These are phyloP conservation scores for Exophiala sp. DNA, from an alignment of 2,329 filamentous ascomycete species.

Conservation along the genomic window DNA sequence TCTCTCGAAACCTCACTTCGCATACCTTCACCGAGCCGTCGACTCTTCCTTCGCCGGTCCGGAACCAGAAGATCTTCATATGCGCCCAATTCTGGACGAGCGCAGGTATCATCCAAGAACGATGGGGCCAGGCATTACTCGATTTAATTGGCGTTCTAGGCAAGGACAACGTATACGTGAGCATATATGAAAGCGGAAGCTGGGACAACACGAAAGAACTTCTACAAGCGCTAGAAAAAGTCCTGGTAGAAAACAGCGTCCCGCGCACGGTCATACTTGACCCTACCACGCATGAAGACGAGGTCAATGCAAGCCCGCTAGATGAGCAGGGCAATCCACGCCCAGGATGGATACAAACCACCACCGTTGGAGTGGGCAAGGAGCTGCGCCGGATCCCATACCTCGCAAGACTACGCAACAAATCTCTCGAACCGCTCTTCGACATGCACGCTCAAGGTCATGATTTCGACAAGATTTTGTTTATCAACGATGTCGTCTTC, in stretches of 20 bases:
- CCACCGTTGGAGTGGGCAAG: constrained; percentile 37
- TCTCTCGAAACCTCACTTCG: constrained; percentile 20
- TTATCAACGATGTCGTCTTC: constrained; percentile 51
- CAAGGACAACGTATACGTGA: constrained; percentile 63
- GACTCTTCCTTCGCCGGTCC: constrained; percentile 20
- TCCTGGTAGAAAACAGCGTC: constrained; percentile 40
- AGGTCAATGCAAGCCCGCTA: constrained; percentile 45
- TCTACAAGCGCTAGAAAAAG: constrained; percentile 53
- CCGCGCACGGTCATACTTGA: constrained; percentile 56
- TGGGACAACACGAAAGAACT: constrained; percentile 65
- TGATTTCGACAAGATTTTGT: constrained; percentile 58
- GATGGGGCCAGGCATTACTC: constrained; percentile 62
- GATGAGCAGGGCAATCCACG: constrained; percentile 36
- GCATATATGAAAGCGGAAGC: constrained; percentile 66
- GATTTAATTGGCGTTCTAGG: constrained; percentile 57
- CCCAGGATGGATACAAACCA: constrained; percentile 57
- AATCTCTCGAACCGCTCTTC: constrained; percentile 56
- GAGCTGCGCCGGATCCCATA: constrained; percentile 67
- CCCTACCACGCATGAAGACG: constrained; percentile 57
- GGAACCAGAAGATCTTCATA: constrained; percentile 55
- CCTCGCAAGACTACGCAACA: constrained; percentile 62
- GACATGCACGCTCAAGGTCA: constrained; percentile 50
- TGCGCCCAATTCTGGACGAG: constrained; percentile 68
- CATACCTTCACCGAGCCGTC: constrained; percentile 23
- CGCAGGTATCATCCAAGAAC: constrained; percentile 55